phyloP scores from a whole-genome alignment of 139 green algal species.

The Eudorina sp. region DNA sequence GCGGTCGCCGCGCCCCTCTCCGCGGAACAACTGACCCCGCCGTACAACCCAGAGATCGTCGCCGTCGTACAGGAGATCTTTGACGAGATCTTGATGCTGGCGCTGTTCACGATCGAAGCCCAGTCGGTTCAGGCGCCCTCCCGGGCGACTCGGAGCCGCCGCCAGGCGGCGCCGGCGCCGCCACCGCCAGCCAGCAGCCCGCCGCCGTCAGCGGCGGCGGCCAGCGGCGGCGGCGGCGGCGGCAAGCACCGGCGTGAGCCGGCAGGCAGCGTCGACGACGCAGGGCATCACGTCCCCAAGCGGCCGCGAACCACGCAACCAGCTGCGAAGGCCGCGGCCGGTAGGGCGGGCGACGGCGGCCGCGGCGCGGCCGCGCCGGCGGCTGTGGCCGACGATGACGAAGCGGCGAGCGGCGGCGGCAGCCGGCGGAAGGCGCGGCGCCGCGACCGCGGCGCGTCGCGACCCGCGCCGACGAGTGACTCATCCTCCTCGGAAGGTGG shows the following conservation, averaged over 20 bases:
- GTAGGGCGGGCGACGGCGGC: background rate
- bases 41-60: background rate
- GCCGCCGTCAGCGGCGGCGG: background rate
- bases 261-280: background rate
- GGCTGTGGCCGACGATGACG: background rate
- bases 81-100: slow-evolving; percentile 29
- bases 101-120: slow-evolving; percentile 6
- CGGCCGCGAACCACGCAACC: background rate
- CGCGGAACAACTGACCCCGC: background rate
- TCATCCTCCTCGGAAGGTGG: background rate
- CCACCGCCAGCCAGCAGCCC: background rate
- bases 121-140: background rate
- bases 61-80: background rate
- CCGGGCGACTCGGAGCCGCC: background rate
- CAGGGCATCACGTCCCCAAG: background rate
- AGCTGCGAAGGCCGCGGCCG: background rate
- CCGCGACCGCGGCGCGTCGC: background rate
- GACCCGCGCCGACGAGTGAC: background rate
- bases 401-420: background rate
- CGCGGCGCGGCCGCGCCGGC: background rate
- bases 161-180: background rate
- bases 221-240: background rate
- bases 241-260: background rate
- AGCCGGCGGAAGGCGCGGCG: background rate
- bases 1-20: background rate